Evolutionary conservation across 2,329 filamentous ascomycete species (phyloP).

Genomic region (Xylogone sp.): DNA sequence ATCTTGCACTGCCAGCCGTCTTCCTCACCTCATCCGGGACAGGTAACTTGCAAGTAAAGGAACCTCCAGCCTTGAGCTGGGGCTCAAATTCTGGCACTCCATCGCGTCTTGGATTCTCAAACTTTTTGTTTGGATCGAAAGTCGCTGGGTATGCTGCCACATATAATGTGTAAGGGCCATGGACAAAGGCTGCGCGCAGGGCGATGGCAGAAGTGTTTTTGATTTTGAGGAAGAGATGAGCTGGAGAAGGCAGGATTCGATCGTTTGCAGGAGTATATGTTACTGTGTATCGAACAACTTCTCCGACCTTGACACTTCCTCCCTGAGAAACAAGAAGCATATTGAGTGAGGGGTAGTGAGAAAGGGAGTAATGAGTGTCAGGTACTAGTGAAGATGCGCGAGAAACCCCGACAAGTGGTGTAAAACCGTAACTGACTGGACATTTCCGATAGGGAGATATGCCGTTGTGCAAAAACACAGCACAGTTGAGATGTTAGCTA

Average conservation of each 20-base stretch:
- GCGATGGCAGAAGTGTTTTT: conserved; percentile 90
- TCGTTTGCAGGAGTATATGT: conserved; percentile 89
- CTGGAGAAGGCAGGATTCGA: conserved; percentile 82
- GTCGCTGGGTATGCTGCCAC: conserved; percentile 79
- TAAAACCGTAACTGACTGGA: background rate
- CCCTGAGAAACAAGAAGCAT: conserved; percentile 93
- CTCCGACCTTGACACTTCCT: conserved; percentile 89
- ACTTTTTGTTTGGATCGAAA: conserved; percentile 80
- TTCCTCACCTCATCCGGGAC: conserved; percentile 77
- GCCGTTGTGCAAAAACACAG: background rate
- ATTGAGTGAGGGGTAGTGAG: conserved; percentile 13
- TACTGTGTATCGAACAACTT: conserved; percentile 86
- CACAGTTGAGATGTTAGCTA: background rate
- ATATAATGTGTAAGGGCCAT: conserved; percentile 90
- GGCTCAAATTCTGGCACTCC: conserved; percentile 91
- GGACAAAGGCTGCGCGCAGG: conserved; percentile 89
- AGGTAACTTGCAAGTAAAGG: conserved; percentile 74
- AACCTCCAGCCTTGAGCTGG: conserved; percentile 89
- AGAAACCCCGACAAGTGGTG: background rate
- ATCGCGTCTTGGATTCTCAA: conserved; percentile 62
- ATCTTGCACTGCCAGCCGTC: conserved; percentile 47
- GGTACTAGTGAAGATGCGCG: background rate
- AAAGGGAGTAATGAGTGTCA: background rate
- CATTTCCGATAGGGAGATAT: background rate
- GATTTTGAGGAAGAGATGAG: conserved; percentile 77